Evolutionary conservation across 228 moss, liverwort and hornwort species (phyloP), one percentile per base, ranked within the genome.

Genomic region (Sphagnum magellanicum): DNA sequence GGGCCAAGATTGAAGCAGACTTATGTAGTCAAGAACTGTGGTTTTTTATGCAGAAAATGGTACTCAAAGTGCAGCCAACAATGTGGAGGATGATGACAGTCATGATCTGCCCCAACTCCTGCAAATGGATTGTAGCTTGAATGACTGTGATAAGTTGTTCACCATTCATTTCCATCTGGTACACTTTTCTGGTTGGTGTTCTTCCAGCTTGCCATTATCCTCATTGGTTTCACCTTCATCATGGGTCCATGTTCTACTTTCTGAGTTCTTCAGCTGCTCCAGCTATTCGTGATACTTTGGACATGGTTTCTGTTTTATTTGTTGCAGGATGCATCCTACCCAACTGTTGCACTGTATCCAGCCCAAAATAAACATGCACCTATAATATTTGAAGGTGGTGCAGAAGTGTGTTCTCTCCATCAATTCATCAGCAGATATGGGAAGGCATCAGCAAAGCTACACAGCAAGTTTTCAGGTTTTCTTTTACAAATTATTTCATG

Each of bases 61-160:
- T 17, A 57, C 51, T 64, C 16, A 53, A 53, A 77, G 48, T 59
- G 67, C 12, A 71, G 69, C 50, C 5, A 64, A 65, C 58, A 68
- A 62, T 15, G 50, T 10, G 48, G 10, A 64, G 47, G 48, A 13
- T 16, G 65, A 65, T 32, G 10, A 48, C 50, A 50, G 7, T 48
- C 13, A 70, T 49, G 73, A 66, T 8, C 67, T 68, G 0, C 82
- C 78, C 50, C 16, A 51, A 15, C 32, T 82, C 16, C 53, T 82
- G 48, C 82, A 82, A 63, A 82, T 82, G 75, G 82, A 82, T 66
- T 82, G 82, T 16, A 64, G 69, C 5, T 63, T 78, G 63, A 82
- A 82, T 73, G 82, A 82, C 74, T 78, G 70, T 55, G 69, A 63
- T 51, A n/a, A 51, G 48, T 68, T 62, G 60, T 68, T 74, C 7